Evolutionary conservation across 1,284 basidiomycete genomes (phyloP).

Genomic region (Calocybe gambosa): DNA sequence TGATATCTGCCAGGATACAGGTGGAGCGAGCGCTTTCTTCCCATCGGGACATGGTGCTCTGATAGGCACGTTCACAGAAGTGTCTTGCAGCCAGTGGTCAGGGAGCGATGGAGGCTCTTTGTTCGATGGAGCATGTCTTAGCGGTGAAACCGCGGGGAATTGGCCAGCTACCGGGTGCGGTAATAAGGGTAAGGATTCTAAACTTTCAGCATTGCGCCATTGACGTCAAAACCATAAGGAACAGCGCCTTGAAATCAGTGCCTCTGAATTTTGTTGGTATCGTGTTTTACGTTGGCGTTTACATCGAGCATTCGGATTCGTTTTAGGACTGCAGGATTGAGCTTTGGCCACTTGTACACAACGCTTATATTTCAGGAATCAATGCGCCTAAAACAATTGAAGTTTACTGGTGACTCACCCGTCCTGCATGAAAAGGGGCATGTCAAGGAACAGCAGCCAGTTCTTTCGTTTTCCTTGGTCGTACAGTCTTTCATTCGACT

Average conservation of each 20-base stretch:
- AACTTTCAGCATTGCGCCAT: neutral
- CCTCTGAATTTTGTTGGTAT: neutral
- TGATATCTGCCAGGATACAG: slow-evolving; percentile 55
- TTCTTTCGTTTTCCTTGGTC: slow-evolving; percentile 35
- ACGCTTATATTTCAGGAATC: slow-evolving; percentile 9
- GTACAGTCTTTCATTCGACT: slow-evolving; percentile 32
- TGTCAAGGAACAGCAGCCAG: slow-evolving; percentile 22
- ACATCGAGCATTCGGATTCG: slow-evolving; percentile 18
- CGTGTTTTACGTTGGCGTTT: neutral
- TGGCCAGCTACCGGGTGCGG: slow-evolving; percentile 51
- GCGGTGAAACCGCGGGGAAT: slow-evolving; percentile 37
- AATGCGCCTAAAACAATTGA: neutral
- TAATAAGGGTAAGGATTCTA: slow-evolving; percentile 39
- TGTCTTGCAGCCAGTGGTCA: slow-evolving; percentile 50
- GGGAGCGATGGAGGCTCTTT: slow-evolving; percentile 42
- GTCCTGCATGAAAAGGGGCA: slow-evolving; percentile 19
- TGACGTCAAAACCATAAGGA: slow-evolving; percentile 16
- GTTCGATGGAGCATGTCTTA: slow-evolving; percentile 45
- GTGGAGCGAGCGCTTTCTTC: slow-evolving; percentile 48
- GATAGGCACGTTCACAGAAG: slow-evolving; percentile 46
- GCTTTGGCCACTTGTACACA: slow-evolving; percentile 33
- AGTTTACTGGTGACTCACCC: slow-evolving; percentile 4
- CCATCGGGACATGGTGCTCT: slow-evolving; percentile 48
- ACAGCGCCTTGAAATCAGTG: slow-evolving; percentile 20
- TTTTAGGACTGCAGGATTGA: slow-evolving; percentile 32